Base-by-base conservation (phyloP, 2,329 filamentous ascomycete genomes). In the Elsinoe batatas region DNA sequence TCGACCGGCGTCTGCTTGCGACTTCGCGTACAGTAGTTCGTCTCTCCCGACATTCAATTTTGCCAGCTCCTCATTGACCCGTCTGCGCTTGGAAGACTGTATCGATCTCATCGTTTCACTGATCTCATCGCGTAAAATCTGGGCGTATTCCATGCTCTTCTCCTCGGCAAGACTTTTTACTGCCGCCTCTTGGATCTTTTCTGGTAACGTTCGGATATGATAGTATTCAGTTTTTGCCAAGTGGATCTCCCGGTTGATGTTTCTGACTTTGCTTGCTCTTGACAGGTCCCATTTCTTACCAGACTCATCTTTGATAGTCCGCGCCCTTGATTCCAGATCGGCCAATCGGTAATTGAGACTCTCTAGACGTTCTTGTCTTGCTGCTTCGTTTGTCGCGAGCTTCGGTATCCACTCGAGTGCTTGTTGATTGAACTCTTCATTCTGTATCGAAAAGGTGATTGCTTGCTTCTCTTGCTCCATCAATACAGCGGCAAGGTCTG, bases 401-500 rank as follows among this genome's bases (percentile, higher is more conserved):
- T 33, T 26, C 22, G 43, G 33, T 12, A 44, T 35, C 54, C 54
- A 51, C 30, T 33, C 43, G 32, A 8, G 49, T 32, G 40, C 40
- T 13, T 46, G 20, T 26, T 51, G 32, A 11, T 12, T 17, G 22
- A 46, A 47, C 20, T 15, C 35, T n/a, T 56, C 30, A 53, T 53
- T 63, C 30, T 58, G 66, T 58, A 57, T 58, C 42, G 54, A 58
- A 55, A 65, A 66, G 32, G 57, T 53, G 1, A 30, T 57, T 11
- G 65, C 69, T 37, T 64, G 66, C 44, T 69, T 62, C 40, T 76
- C 69, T 62, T 80, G 77, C 58, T 76, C 72, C 22, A 67, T 59
- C 53, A 84, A 64, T 2, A 82, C 79, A 17, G 78, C 76, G 1
- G 80, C 79, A 20, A 82, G 65, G 63, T 84, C 82, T 4, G 80